A percentile compares a stretch with the other conserved stretches of the same genome.
These are phyloP conservation scores for Clavispora phyllophila DNA, from an alignment of 805 yeast species.

Conservation along the genomic window DNA sequence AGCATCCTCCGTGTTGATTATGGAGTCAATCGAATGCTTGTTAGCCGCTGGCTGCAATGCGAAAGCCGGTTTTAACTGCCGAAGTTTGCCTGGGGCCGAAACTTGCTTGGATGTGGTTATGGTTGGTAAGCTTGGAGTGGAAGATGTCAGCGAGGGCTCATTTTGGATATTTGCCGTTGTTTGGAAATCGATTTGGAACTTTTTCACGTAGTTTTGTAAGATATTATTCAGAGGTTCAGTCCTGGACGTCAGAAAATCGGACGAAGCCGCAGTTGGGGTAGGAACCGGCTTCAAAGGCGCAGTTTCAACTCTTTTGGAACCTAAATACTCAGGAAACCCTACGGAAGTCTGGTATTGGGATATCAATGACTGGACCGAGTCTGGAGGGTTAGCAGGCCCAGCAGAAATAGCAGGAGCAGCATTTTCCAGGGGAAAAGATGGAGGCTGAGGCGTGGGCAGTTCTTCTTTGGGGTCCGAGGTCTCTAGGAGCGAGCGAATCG, in stretches of 20 bases:
- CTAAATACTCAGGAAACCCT: conserved; percentile 6
- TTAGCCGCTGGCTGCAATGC: conserved; percentile 7
- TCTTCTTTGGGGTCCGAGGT: conserved; percentile 7
- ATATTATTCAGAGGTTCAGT: background rate
- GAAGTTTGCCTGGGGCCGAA: background rate
- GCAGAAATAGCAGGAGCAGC: background rate
- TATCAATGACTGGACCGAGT: conserved; percentile 10
- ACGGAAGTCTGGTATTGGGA: conserved; percentile 30
- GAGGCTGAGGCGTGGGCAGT: background rate
- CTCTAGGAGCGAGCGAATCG: conserved; percentile 29
- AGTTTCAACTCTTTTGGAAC: background rate
- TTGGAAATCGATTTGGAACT: conserved; percentile 29
- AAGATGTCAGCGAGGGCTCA: background rate
- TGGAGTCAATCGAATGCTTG: conserved; percentile 36
- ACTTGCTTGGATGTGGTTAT: background rate
- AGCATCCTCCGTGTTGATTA: conserved; percentile 31
- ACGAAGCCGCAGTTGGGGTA: background rate
- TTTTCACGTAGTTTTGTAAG: conserved; percentile 6
- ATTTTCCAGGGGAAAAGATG: background rate
- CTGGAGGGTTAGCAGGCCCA: background rate
- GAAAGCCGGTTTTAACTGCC: background rate
- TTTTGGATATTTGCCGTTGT: background rate
- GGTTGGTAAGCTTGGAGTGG: background rate
- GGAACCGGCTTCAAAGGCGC: background rate
- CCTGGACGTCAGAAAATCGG: background rate